A percentile compares a stretch with the other conserved stretches of the same genome.
Conservation (phyloP, 1,139 yeast species). For the Pichia sp. region DNA sequence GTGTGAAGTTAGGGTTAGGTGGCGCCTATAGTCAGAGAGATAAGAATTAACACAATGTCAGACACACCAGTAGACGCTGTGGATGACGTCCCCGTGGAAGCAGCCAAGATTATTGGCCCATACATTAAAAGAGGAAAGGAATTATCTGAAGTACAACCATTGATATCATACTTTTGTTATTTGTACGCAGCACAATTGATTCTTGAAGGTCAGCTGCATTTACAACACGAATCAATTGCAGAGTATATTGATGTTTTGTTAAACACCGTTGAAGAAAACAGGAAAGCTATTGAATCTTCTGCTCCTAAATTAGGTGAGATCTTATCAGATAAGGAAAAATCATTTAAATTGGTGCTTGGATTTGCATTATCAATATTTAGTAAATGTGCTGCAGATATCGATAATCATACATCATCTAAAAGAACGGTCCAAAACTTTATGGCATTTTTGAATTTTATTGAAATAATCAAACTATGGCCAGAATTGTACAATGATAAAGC, state of each 20-base stretch:
- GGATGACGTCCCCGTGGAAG: slow-evolving; percentile 24
- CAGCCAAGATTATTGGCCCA: slow-evolving; percentile 38
- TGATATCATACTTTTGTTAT: slow-evolving; percentile 53
- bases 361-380: slow-evolving; percentile 62
- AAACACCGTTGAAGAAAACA: slow-evolving; percentile 56
- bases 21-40: no score
- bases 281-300: slow-evolving; percentile 33
- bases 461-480: slow-evolving; percentile 40
- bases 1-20: no score
- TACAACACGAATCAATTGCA: slow-evolving; percentile 46
- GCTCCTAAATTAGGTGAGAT: slow-evolving; percentile 26
- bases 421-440: slow-evolving; percentile 42
- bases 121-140: slow-evolving; percentile 48
- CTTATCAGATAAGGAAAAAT: slow-evolving; percentile 50
- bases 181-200: slow-evolving; percentile 64
- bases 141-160: slow-evolving; percentile 44
- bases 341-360: slow-evolving; percentile 51
- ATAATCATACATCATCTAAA: slow-evolving; percentile 33
- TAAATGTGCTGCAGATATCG: slow-evolving; percentile 42
- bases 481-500: slow-evolving; percentile 24
- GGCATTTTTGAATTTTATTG: slow-evolving; percentile 47
- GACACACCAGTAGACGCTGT: neutral
- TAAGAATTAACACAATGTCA: no score
- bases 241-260: slow-evolving; percentile 51
- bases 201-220: slow-evolving; percentile 52